These are phyloP conservation scores for Balakata baccata DNA, from an alignment of 345 rosid species.

Conservation along the genomic window DNA sequence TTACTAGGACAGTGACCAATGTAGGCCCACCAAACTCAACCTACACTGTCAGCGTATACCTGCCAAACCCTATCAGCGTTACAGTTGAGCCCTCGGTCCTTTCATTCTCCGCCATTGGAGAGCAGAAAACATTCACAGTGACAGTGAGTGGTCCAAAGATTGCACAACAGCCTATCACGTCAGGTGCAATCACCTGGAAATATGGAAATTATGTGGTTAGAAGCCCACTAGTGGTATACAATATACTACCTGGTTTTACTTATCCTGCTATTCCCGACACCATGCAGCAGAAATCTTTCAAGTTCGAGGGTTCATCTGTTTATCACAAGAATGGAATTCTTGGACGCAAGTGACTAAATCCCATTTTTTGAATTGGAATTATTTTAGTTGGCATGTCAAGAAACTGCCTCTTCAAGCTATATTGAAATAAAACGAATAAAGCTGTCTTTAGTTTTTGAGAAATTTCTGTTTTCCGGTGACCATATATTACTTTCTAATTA, in stretches of 20 bases:
- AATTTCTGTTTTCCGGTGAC: no score
- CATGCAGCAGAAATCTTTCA: neutral
- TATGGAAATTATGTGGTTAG: slow-evolving; percentile 34
- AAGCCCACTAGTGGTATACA: slow-evolving; percentile 35
- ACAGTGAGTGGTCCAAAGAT: slow-evolving; percentile 25
- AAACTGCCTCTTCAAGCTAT: no score
- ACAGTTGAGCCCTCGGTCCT: slow-evolving; percentile 29
- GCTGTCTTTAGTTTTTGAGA: no score
- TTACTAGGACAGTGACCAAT: slow-evolving; percentile 46
- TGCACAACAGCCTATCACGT: slow-evolving; percentile 27
- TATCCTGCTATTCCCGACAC: neutral
- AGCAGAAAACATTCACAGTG: slow-evolving; percentile 31
- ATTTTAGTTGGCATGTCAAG: no score
- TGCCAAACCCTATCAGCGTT: slow-evolving; percentile 21
- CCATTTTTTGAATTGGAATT: no score
- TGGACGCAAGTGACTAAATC: neutral
- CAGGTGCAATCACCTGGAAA: slow-evolving; percentile 35
- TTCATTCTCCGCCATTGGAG: slow-evolving; percentile 30
- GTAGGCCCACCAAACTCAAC: slow-evolving; percentile 42
- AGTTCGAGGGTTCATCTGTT: slow-evolving; percentile 20
- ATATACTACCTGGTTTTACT: slow-evolving; percentile 18
- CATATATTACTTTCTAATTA: no score
- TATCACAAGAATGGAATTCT: slow-evolving; percentile 24
- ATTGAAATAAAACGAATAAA: no score
- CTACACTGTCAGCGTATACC: slow-evolving; percentile 16